phyloP scores from a whole-genome alignment of 2,329 filamentous ascomycete species.

The Ophioceras dolichostomum region DNA sequence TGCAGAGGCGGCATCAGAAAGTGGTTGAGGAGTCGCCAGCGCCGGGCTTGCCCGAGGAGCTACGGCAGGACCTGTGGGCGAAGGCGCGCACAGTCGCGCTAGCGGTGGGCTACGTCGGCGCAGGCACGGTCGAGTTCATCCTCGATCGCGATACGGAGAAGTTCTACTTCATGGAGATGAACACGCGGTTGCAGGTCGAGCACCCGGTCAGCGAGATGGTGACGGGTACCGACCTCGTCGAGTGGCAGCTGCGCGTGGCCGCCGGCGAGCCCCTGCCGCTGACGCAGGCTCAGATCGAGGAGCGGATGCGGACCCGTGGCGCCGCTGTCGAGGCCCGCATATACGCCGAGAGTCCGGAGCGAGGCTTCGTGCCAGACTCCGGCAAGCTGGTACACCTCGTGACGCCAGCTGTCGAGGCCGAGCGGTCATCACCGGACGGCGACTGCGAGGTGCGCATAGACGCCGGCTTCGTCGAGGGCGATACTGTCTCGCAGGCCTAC shows the following conservation, averaged over 20 bases:
- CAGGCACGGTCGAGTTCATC: conserved; percentile 84
- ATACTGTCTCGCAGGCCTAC: conserved; percentile 87
- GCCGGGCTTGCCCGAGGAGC: conserved; percentile 48
- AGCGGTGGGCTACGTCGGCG: conserved; percentile 78
- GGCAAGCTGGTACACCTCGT: conserved; percentile 74
- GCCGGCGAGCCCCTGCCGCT: conserved; percentile 44
- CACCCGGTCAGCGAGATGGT: conserved; percentile 78
- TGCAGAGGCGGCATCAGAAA: conserved; percentile 82
- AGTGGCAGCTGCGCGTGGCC: conserved; percentile 83
- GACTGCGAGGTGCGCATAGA: conserved; percentile 76
- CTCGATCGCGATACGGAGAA: conserved; percentile 70
- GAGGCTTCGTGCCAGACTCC: conserved; percentile 88
- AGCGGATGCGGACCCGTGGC: conserved; percentile 59
- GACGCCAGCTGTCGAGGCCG: conserved; percentile 43
- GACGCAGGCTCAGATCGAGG: conserved; percentile 54
- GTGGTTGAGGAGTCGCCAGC: conserved; percentile 83
- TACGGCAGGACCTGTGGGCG: conserved; percentile 50
- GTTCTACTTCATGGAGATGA: conserved; percentile 78
- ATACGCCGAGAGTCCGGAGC: conserved; percentile 85
- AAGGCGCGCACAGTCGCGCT: conserved; percentile 54
- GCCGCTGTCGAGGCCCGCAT: conserved; percentile 93
- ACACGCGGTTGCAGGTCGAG: conserved; percentile 88
- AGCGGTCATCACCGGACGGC: conserved; percentile 5
- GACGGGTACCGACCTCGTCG: conserved; percentile 64
- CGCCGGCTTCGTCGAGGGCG: conserved; percentile 82